Evolutionary conservation across 768 basidiomycete species (phyloP).

Genomic region (Hortiboletus campestris): DNA sequence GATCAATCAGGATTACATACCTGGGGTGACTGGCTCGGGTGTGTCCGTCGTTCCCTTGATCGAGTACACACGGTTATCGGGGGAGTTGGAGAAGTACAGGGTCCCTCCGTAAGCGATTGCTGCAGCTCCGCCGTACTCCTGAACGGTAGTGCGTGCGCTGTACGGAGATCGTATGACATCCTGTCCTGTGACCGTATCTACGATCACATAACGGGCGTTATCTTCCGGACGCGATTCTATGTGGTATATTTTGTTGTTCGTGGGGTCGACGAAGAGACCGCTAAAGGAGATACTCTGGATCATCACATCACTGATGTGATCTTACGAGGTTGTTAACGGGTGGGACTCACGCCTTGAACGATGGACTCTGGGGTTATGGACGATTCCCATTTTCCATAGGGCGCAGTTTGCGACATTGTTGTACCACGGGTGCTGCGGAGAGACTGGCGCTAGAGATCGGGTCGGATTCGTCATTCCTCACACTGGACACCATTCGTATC

Average conservation of each 20-base stretch:
- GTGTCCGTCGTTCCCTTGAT: slow-evolving; percentile 25
- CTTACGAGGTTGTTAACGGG: neutral
- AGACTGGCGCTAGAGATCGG: no score
- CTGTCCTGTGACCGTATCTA: slow-evolving; percentile 43
- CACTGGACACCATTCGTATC: no score
- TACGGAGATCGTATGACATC: slow-evolving; percentile 57
- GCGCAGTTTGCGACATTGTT: slow-evolving; percentile 34
- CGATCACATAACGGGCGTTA: slow-evolving; percentile 53
- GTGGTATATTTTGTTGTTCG: slow-evolving; percentile 47
- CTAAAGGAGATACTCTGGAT: slow-evolving; percentile 30
- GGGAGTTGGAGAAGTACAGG: slow-evolving; percentile 58
- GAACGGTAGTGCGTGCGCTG: slow-evolving; percentile 57
- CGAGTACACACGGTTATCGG: slow-evolving; percentile 53
- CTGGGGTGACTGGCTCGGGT: slow-evolving; percentile 56
- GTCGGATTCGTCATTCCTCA: no score
- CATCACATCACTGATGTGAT: neutral
- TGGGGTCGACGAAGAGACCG: slow-evolving; percentile 55
- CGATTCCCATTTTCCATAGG: slow-evolving; percentile 64
- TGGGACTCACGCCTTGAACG: slow-evolving; percentile 40
- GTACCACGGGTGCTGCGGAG: neutral
- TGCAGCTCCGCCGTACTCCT: slow-evolving; percentile 72
- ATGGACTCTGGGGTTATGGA: slow-evolving; percentile 53
- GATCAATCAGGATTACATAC: slow-evolving; percentile 46
- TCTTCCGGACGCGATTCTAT: slow-evolving; percentile 60
- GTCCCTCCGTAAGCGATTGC: slow-evolving; percentile 49